Evolutionary conservation across 495 filamentous ascomycete genomes (phyloP), one percentile per base, ranked within the genome.

Genomic region (Cercophora sp.): DNA sequence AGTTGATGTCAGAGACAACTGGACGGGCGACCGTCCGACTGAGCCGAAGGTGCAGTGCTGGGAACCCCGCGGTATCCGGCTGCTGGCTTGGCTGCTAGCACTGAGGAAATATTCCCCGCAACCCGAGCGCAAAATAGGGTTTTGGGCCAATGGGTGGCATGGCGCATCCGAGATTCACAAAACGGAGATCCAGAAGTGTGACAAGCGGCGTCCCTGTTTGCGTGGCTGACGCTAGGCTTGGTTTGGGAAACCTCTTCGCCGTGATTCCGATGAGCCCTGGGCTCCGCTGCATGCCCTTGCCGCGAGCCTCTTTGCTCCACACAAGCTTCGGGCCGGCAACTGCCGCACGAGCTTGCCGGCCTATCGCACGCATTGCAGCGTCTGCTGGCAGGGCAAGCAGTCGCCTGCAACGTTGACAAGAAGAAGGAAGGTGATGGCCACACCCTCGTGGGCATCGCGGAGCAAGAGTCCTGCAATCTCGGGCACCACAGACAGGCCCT

Each of bases 191-290:
- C 46, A 24, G 18, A 20, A 16, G 20, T 25, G n/a, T 16, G 23
- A 34, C 47, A 24, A 5, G 27, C 18, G 31, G n/a, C 35, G 18
- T 11, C 24, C 9, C 23, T 8, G 13, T 26, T 13, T 23, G 25
- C 26, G 18, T 32, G 26, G 26, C 32, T 15, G 18, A 22, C 51
- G 36, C 55, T 57, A 57, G 19, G 55, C 55, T 52, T 46, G 5
- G 49, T 52, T 53, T 52, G 55, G 55, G 55, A 57, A 32, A 57
- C 49, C 55, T 57, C 49, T 52, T 57, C 55, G 55, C 49, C 55
- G 54, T 36, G 48, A 34, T 51, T 51, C 48, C 48, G 48, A 51
- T 42, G 36, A 31, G 29, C 24, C 35, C 48, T 40, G 35, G n/a
- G 18, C 35, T n/a, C 10, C 20, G 6, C 39, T 39, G 36, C 54